Conservation (phyloP, 495 filamentous ascomycete genomes). For the Viridothelium virens region DNA sequence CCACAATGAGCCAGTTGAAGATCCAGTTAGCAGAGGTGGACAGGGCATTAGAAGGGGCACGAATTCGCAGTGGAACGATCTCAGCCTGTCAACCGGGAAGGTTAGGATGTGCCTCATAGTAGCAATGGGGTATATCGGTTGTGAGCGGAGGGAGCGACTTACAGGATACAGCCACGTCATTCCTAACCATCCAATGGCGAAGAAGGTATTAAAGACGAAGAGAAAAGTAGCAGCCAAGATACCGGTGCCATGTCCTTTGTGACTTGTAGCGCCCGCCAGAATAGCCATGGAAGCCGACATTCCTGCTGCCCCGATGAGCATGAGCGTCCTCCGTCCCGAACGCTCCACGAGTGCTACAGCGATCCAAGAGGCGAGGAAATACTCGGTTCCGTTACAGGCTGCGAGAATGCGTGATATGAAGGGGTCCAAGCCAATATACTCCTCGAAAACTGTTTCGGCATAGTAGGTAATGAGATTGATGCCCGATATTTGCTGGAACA, state of each 20-base stretch:
- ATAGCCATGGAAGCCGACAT: slow-evolving; percentile 9
- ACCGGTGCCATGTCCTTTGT: slow-evolving; percentile 3
- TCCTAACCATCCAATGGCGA: slow-evolving; percentile 18
- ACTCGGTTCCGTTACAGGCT: slow-evolving; percentile 16
- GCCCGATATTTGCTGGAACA: slow-evolving; percentile 68
- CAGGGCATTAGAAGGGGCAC: slow-evolving; percentile 18
- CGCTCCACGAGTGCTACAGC: slow-evolving; percentile 10
- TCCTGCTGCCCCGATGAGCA: slow-evolving; percentile 14
- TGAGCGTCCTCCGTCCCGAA: slow-evolving; percentile 7
- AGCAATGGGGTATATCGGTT: neutral
- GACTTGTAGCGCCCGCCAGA: slow-evolving; percentile 5
- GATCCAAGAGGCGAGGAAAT: slow-evolving; percentile 14
- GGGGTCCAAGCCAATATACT: slow-evolving; percentile 43
- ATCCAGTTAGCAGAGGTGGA: slow-evolving; percentile 20
- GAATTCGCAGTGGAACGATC: slow-evolving; percentile 18
- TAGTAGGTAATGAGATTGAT: slow-evolving; percentile 76
- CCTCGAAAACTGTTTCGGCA: slow-evolving; percentile 49
- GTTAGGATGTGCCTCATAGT: neutral
- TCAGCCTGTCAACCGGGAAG: slow-evolving; percentile 12
- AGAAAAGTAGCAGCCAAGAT: slow-evolving; percentile 14
- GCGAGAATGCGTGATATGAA: slow-evolving; percentile 32
- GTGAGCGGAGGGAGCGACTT: neutral
- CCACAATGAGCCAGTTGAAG: slow-evolving; percentile 20
- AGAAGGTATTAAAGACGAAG: slow-evolving; percentile 20
- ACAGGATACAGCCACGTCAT: slow-evolving; percentile 20